These are phyloP conservation scores for Diplodia mutila DNA, from an alignment of 2,329 filamentous ascomycete genomes.

Conservation along the genomic window DNA sequence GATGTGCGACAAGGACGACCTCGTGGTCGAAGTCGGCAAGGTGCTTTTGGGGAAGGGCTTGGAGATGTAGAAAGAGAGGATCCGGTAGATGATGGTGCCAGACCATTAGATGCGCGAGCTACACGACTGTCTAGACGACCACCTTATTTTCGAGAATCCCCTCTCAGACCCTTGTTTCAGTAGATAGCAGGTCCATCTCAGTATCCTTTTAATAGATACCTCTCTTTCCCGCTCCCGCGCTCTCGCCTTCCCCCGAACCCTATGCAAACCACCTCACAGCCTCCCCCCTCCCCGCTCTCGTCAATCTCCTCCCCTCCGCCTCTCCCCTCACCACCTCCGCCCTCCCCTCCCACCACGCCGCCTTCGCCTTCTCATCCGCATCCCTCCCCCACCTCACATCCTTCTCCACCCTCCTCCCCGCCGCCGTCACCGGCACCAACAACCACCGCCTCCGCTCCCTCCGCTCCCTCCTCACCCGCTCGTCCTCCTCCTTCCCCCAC, in stretches of 20 bases:
- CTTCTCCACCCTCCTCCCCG: neutral
- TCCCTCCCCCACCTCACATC: neutral
- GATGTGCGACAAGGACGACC: constrained; percentile 10
- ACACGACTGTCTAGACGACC: neutral
- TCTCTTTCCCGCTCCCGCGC: too few relatives aligned
- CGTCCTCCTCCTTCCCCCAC: neutral
- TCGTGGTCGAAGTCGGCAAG: constrained; percentile 23
- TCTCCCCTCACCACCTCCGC: neutral
- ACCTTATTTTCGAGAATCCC: neutral
- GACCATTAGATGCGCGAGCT: neutral
- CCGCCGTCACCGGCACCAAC: neutral
- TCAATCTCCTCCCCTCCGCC: too few relatives aligned
- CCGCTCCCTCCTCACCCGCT: neutral
- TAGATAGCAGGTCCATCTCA: too few relatives aligned
- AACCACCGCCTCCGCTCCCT: neutral
- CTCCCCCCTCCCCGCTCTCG: neutral
- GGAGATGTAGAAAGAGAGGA: constrained; percentile 5
- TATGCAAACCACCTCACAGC: neutral
- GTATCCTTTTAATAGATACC: neutral
- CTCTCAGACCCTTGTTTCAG: too few relatives aligned
- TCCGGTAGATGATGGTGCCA: neutral
- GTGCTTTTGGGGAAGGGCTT: constrained; percentile 23
- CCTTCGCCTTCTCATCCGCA: neutral
- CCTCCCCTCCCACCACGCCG: neutral
- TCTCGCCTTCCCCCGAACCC: neutral